Conservation (phyloP, 2,329 filamentous ascomycete genomes). For the Incumbomyces delicatus region DNA sequence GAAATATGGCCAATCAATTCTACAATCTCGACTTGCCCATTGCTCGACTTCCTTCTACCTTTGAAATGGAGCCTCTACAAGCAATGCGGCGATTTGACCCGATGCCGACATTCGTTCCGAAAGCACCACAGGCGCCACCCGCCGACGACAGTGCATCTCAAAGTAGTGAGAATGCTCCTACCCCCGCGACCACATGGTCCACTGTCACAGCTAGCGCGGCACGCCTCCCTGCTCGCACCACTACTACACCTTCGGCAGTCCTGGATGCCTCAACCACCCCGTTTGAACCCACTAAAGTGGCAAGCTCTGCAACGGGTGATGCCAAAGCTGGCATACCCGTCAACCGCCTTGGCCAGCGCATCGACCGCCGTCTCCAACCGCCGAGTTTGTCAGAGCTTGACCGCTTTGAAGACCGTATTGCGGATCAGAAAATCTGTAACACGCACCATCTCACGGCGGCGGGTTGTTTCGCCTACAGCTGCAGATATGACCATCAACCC, state of each 20-base stretch:
- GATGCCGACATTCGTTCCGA: not conserved
- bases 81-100: not conserved
- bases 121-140: not conserved
- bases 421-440: constrained; percentile 40
- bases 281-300: constrained; percentile 8
- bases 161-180: not conserved
- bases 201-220: constrained; percentile 8
- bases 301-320: constrained; percentile 23
- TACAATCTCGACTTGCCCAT: constrained; percentile 9
- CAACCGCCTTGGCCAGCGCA: constrained; percentile 38
- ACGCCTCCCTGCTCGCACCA: constrained; percentile 2
- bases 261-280: constrained; percentile 6
- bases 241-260: not conserved
- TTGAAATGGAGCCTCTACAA: constrained; percentile 12
- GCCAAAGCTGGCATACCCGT: constrained; percentile 30
- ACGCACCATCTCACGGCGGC: constrained; percentile 35
- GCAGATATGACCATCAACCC: constrained; percentile 38
- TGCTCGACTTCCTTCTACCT: constrained; percentile 15
- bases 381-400: constrained; percentile 30
- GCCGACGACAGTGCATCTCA: constrained; percentile 4
- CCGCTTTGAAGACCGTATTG: constrained; percentile 30
- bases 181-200: constrained; percentile 7
- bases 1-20: constrained; percentile 8
- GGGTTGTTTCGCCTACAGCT: constrained; percentile 21
- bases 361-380: constrained; percentile 35